Base-by-base conservation (phyloP, 2,329 filamentous ascomycete species). In the Claviceps cyperi region DNA sequence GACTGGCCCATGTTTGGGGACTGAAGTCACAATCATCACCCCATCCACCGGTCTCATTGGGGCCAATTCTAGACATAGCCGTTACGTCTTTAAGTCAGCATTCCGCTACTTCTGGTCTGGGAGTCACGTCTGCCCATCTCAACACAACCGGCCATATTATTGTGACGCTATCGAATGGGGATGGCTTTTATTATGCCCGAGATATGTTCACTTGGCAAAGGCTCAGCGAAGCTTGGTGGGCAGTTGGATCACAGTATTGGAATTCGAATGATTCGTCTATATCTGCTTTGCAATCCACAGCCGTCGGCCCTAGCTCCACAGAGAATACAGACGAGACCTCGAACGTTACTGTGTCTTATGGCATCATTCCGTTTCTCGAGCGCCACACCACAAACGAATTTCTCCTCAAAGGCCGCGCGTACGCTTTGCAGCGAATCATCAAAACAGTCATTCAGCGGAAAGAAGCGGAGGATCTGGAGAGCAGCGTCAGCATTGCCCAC, bases 221-320 rank as follows among this genome's bases (percentile, higher is more conserved):
- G 9, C 74, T 98, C n/a, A 94, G 89, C 2, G 94, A 98, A 63
- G 78, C 87, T 2, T 98, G 92, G 92, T 98, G 92, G 89, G 91
- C 91, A 0, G 89, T 97, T 0, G 90, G 90, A 17, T 94, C 87
- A 58, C 92, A 98, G 63, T 98, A 98, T 65, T 98, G 92, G 94
- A 97, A 98, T 66, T 94, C 89, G 1, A 94, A 89, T 49, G 92
- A 96, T 60, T 89, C 88, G 1, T 89, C 89, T 0, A 81, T 95
- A 49, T 83, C 85, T 46, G 86, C 89, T 47, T 68, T 95, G 38
- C 82, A 88, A 56, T 81, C 86, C 2, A 83, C 81, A 1, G 80
- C 81, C 9, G 75, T 83, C 7, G 80, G 83, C 0, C 72, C 80
- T 2, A 72, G 73, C 40, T 71, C 73, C 19, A 68, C 63, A 35